Evolutionary conservation across 768 basidiomycete genomes (phyloP), one percentile per base, ranked within the genome.

Genomic region (Tremella fuciformis): DNA sequence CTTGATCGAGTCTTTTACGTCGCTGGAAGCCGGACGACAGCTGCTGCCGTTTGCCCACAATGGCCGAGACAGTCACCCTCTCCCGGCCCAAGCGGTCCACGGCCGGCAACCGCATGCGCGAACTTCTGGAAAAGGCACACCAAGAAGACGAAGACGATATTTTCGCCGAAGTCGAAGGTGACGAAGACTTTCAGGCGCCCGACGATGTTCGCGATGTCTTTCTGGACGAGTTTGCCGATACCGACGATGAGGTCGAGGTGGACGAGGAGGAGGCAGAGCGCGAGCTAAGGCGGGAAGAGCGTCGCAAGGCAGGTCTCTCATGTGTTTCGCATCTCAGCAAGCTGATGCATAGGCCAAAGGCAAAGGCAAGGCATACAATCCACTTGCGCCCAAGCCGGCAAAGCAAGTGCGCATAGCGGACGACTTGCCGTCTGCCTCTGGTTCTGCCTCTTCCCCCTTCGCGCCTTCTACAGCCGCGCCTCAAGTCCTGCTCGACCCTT

Each of bases 31-130:
- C n/a, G n/a, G n/a, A n/a, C n/a, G n/a, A 34, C 29, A 4, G 29
- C 29, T 4, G 11, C 11, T 34, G 29, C 29, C 29, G 11, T 11
- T 34, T 4, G 29, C 42, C 22, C 42, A 22, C 15, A 4, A 46
- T 46, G 49, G 25, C 25, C 18, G 73, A 75, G 58, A 64, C 69
- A 6, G 57, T 76, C 44, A 62, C 66, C 13, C 57, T 66, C 2
- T 65, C 70, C 39, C 56, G 74, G n/a, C 39, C 72, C 18, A 72
- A 67, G 64, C 64, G 74, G 34, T 56, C 53, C 40, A 76, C 74
- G 0, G 74, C 74, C 48, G 74, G 74, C 1, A 76, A 76, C 50
- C 74, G 71, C 38, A 69, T 76, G 66, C 64, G 72, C 42, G 74
- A 70, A 57, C 60, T 76, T 41, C 69, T 76, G 6, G 74, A 76